phyloP scores from a whole-genome alignment of 176 grass and related monocot species.

The Panicum miliaceum region DNA sequence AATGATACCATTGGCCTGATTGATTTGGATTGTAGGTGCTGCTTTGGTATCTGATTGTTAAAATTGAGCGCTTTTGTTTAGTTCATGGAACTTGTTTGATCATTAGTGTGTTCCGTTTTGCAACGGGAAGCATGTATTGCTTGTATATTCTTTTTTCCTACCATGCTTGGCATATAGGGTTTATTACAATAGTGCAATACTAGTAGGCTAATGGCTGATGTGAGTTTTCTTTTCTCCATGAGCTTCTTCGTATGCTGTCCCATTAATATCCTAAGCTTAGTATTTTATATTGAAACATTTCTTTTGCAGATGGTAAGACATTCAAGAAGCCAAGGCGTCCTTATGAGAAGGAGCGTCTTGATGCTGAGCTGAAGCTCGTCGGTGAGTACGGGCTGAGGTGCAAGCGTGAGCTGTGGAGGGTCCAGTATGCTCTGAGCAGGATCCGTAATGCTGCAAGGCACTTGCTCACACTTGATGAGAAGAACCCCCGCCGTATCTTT shows the following conservation, averaged over 20 bases:
- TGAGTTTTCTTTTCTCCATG: background rate
- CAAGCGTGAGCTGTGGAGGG: conserved; percentile 76
- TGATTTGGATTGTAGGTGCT: background rate
- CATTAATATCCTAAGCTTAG: background rate
- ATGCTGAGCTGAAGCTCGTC: conserved; percentile 67
- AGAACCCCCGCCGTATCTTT: conserved; percentile 79
- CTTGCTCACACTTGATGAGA: conserved; percentile 75
- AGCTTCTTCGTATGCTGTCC: background rate
- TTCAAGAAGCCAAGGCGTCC: conserved; percentile 79
- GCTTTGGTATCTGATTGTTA: background rate
- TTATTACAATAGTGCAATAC: too few species aligned
- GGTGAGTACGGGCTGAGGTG: conserved; percentile 81
- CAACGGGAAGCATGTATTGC: too few species aligned
- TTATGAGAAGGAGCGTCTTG: conserved; percentile 83
- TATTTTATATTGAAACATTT: background rate
- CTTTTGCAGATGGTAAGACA: conserved; percentile 70
- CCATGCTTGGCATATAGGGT: too few species aligned
- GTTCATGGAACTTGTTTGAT: background rate
- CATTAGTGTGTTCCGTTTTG: too few species aligned
- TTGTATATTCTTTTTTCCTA: background rate
- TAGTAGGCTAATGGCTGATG: background rate
- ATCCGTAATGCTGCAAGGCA: conserved; percentile 80
- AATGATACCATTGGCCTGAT: background rate
- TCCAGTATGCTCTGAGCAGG: conserved; percentile 70
- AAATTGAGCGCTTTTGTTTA: background rate